A percentile compares a stretch with the other conserved stretches of the same genome.
These are phyloP conservation scores for Mortierella alpina DNA, from an alignment of 192 early-diverging fungal species.

Conservation along the genomic window DNA sequence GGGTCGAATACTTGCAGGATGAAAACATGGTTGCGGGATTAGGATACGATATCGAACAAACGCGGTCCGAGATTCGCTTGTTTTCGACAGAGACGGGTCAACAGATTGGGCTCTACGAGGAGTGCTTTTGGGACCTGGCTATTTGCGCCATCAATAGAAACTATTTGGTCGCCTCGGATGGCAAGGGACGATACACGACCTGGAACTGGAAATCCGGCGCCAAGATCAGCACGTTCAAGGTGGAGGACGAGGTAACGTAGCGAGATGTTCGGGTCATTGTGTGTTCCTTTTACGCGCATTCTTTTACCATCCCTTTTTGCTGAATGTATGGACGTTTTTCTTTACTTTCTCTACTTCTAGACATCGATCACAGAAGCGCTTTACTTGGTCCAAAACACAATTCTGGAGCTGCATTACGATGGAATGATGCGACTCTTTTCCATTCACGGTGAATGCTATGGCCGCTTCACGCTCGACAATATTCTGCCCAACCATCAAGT, in stretches of 20 bases:
- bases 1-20: slow-evolving; percentile 49
- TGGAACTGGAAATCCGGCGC: slow-evolving; percentile 45
- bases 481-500: slow-evolving; percentile 47
- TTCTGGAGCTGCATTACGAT: slow-evolving; percentile 47
- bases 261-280: background rate
- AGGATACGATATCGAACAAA: slow-evolving; percentile 39
- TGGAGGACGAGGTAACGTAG: slow-evolving; percentile 28
- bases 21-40: slow-evolving; percentile 42
- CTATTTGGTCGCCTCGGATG: slow-evolving; percentile 39
- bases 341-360: slow-evolving; percentile 5
- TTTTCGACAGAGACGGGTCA: slow-evolving; percentile 48
- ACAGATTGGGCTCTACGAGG: slow-evolving; percentile 39
- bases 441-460: slow-evolving; percentile 44
- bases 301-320: background rate
- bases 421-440: slow-evolving; percentile 45
- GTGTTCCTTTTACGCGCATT: background rate
- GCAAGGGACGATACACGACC: slow-evolving; percentile 32
- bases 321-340: background rate
- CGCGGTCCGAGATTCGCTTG: slow-evolving; percentile 40
- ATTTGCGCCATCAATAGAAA: slow-evolving; percentile 44
- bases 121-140: slow-evolving; percentile 46
- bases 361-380: slow-evolving; percentile 38
- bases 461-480: slow-evolving; percentile 44
- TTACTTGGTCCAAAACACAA: slow-evolving; percentile 43
- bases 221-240: slow-evolving; percentile 41